phyloP scores from a whole-genome alignment of 805 yeast species.

The Barnettozyma botsteinii region DNA sequence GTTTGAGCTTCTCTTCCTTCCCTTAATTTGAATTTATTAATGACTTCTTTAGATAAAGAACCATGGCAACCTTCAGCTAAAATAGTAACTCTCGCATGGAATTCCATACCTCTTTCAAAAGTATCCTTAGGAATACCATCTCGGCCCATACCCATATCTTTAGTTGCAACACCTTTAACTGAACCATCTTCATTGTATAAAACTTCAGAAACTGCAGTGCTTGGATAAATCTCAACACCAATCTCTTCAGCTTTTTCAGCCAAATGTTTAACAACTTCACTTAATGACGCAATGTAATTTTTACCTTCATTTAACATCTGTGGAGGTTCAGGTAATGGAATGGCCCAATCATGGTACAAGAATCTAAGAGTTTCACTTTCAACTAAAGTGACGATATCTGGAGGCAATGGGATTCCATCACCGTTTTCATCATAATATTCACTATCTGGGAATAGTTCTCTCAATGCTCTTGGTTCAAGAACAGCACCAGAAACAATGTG shows the following conservation, averaged over 20 bases:
- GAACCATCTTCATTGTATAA: slow-evolving; percentile 55
- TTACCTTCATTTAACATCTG: slow-evolving; percentile 76
- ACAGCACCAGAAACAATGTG: slow-evolving; percentile 95
- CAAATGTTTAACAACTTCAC: slow-evolving; percentile 73
- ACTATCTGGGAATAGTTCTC: slow-evolving; percentile 74
- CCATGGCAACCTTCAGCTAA: slow-evolving; percentile 99
- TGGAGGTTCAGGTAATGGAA: slow-evolving; percentile 89
- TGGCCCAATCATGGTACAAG: slow-evolving; percentile 51
- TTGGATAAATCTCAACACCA: slow-evolving; percentile 92
- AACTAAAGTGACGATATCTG: slow-evolving; percentile 69
- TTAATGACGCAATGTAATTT: slow-evolving; percentile 81
- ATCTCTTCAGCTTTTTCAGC: slow-evolving; percentile 86
- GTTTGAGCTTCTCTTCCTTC: slow-evolving; percentile 69
- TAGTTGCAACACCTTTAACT: slow-evolving; percentile 88
- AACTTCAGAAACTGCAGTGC: slow-evolving; percentile 78
- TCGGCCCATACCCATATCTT: slow-evolving; percentile 81
- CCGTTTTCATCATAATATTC: slow-evolving; percentile 46
- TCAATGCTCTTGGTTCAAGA: slow-evolving; percentile 80
- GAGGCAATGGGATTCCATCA: slow-evolving; percentile 69
- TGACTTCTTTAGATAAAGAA: slow-evolving; percentile 73
- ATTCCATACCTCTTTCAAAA: slow-evolving; percentile 97
- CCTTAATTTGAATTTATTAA: slow-evolving; percentile 64
- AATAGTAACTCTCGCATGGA: slow-evolving; percentile 83
- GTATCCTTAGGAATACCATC: slow-evolving; percentile 70
- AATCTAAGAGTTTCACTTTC: slow-evolving; percentile 68